Conservation (phyloP, 177 flowering plant species). For the Tripterygium wilfordii region DNA sequence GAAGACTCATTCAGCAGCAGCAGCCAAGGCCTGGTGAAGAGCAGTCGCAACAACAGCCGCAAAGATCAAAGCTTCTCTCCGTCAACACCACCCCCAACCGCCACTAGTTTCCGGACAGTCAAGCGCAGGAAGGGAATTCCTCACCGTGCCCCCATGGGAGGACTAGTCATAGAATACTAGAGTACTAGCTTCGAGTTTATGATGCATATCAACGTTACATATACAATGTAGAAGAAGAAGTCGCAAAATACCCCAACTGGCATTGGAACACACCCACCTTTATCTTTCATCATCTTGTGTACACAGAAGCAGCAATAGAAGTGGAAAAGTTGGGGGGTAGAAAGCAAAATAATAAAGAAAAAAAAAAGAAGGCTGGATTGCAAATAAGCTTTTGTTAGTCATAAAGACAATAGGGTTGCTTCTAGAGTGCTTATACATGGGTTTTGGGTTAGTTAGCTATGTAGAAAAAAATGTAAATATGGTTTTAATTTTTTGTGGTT, state of each 20-base stretch:
- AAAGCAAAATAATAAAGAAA: neutral
- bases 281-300: too few relatives aligned
- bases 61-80: constrained; percentile 60
- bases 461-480: too few relatives aligned
- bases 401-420: too few relatives aligned
- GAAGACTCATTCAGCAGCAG: constrained; percentile 68
- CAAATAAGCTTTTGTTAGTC: too few relatives aligned
- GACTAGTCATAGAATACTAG: constrained; percentile 49
- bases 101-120: constrained; percentile 47
- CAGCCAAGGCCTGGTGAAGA: constrained; percentile 31
- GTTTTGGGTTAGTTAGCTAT: too few relatives aligned
- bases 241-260: too few relatives aligned
- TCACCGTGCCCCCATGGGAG: constrained; percentile 84
- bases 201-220: too few relatives aligned
- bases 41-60: constrained; percentile 6
- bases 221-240: too few relatives aligned
- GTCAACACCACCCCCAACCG: constrained; percentile 78
- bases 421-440: too few relatives aligned
- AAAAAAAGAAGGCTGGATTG: neutral
- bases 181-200: too few relatives aligned
- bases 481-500: too few relatives aligned
- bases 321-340: neutral
- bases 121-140: constrained; percentile 94
- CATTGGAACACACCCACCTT: too few relatives aligned
- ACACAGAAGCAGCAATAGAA: constrained; percentile 23